phyloP scores from a whole-genome alignment of 2,329 filamentous ascomycete species.

The Pseudofabraea citricarpa region DNA sequence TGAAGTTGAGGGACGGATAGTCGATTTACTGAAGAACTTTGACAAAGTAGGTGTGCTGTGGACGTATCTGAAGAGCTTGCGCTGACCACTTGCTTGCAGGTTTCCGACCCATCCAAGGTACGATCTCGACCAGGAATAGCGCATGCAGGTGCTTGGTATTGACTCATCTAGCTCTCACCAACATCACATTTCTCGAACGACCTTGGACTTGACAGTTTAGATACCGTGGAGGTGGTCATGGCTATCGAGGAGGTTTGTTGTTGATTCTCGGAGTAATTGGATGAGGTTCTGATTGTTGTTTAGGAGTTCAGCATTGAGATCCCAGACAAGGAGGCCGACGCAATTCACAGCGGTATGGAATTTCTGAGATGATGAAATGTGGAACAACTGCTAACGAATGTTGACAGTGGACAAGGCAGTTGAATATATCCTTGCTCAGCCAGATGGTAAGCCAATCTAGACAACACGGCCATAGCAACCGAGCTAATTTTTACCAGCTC shows the following conservation, averaged over 20 bases:
- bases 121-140: conserved; percentile 14
- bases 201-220: conserved; percentile 92
- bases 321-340: conserved; percentile 73
- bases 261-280: not conserved
- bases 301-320: conserved; percentile 71
- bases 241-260: conserved; percentile 86
- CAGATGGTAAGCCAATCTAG: conserved; percentile 56
- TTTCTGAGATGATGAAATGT: not conserved
- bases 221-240: conserved; percentile 99
- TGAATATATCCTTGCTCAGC: conserved; percentile 69
- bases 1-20: conserved; percentile 87
- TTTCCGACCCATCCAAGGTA: conserved; percentile 63
- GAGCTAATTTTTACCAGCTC: conserved; percentile 21
- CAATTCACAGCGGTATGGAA: conserved; percentile 67
- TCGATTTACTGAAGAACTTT: conserved; percentile 90
- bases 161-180: conserved; percentile 63
- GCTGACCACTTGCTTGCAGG: conserved; percentile 40
- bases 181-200: conserved; percentile 93
- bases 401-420: conserved; percentile 67
- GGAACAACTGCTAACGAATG: conserved; percentile 18
- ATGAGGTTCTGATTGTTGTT: conserved; percentile 21
- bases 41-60: conserved; percentile 69
- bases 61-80: conserved; percentile 7
- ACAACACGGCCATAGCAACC: not conserved
- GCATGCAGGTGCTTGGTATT: conserved; percentile 18